Evolutionary conservation across 2,329 filamentous ascomycete genomes (phyloP).

Genomic region (Pseudogymnoascus sp.): DNA sequence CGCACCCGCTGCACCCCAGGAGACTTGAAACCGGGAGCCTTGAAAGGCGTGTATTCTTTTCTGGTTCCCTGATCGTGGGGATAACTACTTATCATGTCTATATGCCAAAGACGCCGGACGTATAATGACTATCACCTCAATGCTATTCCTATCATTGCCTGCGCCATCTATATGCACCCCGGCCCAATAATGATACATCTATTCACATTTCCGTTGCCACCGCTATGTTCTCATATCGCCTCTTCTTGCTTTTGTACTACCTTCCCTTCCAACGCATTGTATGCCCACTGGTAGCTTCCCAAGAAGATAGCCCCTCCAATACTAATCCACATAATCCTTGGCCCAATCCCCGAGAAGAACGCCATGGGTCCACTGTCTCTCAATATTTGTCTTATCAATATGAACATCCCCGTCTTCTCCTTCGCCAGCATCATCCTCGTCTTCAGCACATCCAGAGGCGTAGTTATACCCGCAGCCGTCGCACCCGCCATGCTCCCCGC

Average conservation of each 20-base stretch:
- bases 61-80: neutral
- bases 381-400: slow-evolving; percentile 58
- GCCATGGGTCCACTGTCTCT: slow-evolving; percentile 56
- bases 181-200: slow-evolving; percentile 6
- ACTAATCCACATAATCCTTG: slow-evolving; percentile 89
- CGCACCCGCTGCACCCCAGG: neutral
- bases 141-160: slow-evolving; percentile 1
- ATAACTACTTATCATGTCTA: neutral
- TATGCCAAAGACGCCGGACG: slow-evolving; percentile 1
- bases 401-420: slow-evolving; percentile 52
- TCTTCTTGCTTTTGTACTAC: neutral
- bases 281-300: slow-evolving; percentile 85
- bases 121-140: slow-evolving; percentile 4
- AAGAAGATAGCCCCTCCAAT: slow-evolving; percentile 90
- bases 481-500: slow-evolving; percentile 81
- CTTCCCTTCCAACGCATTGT: slow-evolving; percentile 58
- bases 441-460: slow-evolving; percentile 92
- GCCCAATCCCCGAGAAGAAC: slow-evolving; percentile 71
- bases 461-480: slow-evolving; percentile 80
- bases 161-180: slow-evolving; percentile 20
- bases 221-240: neutral
- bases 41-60: neutral
- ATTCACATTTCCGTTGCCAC: neutral
- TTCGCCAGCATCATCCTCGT: slow-evolving; percentile 88
- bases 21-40: neutral